A percentile compares a stretch with the other conserved stretches of the same genome.
These are phyloP conservation scores for Russula compacta DNA, from an alignment of 768 basidiomycete species.

Conservation along the genomic window DNA sequence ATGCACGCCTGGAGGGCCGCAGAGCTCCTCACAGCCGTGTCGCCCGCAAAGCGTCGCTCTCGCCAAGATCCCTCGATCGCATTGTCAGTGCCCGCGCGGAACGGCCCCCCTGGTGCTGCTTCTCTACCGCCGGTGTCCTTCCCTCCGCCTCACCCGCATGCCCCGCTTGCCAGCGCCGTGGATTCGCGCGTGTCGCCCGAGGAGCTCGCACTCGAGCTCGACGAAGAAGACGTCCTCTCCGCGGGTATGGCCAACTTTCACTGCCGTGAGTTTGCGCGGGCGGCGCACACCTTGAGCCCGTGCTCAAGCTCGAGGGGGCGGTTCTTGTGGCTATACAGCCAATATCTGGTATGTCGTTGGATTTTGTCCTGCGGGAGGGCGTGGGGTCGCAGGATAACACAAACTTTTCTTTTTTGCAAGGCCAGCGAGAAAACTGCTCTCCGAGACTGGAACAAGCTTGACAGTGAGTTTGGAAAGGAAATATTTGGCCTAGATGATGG, in stretches of 20 bases:
- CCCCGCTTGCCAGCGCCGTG: constrained; percentile 11
- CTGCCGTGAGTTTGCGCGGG: constrained; percentile 69
- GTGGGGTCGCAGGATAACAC: constrained; percentile 8
- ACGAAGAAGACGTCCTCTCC: constrained; percentile 65
- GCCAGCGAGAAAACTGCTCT: constrained; percentile 76
- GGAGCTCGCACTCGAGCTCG: constrained; percentile 33
- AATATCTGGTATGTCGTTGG: constrained; percentile 63
- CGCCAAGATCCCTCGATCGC: constrained; percentile 33
- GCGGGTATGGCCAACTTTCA: constrained; percentile 70
- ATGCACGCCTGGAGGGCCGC: constrained; percentile 47
- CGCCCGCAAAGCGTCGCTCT: constrained; percentile 37
- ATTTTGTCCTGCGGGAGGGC: not conserved
- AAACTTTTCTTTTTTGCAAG: constrained; percentile 31
- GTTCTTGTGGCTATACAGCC: constrained; percentile 74
- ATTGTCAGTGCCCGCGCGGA: constrained; percentile 50
- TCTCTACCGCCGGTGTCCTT: constrained; percentile 12
- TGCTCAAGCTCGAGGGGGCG: constrained; percentile 64
- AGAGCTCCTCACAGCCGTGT: constrained; percentile 59
- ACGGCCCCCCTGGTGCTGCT: constrained; percentile 22
- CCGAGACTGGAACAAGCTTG: constrained; percentile 77
- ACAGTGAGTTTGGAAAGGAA: constrained; percentile 40
- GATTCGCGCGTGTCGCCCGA: not conserved
- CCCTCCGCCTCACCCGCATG: constrained; percentile 11
- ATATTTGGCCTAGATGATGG: not conserved
- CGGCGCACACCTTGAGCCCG: constrained; percentile 50